A percentile compares a stretch with the other conserved stretches of the same genome.
Evolutionary conservation across 2,329 filamentous ascomycete genomes (phyloP).

Genomic region (Phaeosphaeriaceae sp.): DNA sequence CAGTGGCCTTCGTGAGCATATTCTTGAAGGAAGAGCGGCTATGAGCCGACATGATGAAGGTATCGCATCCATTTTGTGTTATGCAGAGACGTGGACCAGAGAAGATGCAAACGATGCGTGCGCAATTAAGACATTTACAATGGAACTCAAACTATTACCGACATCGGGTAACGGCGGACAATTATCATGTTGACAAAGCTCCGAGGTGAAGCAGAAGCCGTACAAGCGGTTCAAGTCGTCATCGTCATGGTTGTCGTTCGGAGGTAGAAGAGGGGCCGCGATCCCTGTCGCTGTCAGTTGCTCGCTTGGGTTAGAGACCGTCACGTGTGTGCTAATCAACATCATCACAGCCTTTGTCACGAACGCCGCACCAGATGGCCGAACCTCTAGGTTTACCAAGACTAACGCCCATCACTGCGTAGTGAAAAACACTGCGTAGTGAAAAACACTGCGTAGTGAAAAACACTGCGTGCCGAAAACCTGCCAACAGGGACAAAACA

Average conservation of each 20-base stretch:
- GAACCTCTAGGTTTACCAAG: no score
- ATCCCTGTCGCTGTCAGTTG: no score
- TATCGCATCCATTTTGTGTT: constrained; percentile 37
- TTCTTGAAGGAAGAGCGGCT: constrained; percentile 34
- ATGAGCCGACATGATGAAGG: constrained; percentile 39
- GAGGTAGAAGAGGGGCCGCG: no score
- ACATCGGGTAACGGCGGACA: constrained; percentile 2
- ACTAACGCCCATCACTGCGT: no score
- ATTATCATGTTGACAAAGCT: neutral
- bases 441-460: no score
- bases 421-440: no score
- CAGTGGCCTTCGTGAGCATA: constrained; percentile 33
- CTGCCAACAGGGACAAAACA: no score
- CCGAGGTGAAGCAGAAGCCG: neutral
- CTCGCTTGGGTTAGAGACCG: no score
- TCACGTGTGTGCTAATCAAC: no score
- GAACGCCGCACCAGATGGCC: no score
- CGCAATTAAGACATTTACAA: neutral
- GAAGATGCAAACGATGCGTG: neutral
- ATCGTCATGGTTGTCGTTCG: neutral
- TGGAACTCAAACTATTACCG: constrained; percentile 2
- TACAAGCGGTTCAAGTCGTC: neutral
- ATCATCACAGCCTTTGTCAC: no score
- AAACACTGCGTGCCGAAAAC: no score
- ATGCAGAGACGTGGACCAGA: neutral